phyloP scores from a whole-genome alignment of 2,329 filamentous ascomycete species.

The Trichoderma afroharzianum region DNA sequence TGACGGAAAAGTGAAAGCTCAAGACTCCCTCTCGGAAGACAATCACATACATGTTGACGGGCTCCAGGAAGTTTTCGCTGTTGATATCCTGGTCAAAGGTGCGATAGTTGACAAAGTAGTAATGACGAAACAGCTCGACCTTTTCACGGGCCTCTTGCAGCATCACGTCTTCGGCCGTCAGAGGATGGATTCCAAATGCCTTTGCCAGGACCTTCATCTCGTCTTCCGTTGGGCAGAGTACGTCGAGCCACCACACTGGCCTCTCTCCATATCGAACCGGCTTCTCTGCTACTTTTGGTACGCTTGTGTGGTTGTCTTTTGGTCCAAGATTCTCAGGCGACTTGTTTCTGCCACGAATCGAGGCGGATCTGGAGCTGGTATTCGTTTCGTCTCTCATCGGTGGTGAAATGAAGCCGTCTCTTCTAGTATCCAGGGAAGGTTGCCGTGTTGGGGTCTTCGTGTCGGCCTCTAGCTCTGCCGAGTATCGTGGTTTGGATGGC shows the following conservation, averaged over 20 bases:
- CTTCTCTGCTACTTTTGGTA: slow-evolving; percentile 34
- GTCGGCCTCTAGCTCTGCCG: slow-evolving; percentile 33
- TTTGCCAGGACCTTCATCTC: slow-evolving; percentile 95
- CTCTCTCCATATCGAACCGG: slow-evolving; percentile 68
- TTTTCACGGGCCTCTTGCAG: slow-evolving; percentile 97
- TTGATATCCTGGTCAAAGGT: slow-evolving; percentile 93
- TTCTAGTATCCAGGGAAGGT: slow-evolving; percentile 38
- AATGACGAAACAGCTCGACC: slow-evolving; percentile 93
- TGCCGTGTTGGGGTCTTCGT: slow-evolving; percentile 46
- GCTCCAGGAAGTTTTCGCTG: slow-evolving; percentile 87
- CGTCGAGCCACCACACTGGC: slow-evolving; percentile 95
- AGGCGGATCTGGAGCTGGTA: slow-evolving; percentile 28
- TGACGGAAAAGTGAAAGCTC: slow-evolving; percentile 96
- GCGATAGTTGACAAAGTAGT: slow-evolving; percentile 98
- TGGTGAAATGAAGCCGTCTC: slow-evolving; percentile 30
- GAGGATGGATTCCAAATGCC: slow-evolving; percentile 89
- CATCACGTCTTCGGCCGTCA: slow-evolving; percentile 95
- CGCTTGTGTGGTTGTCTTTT: slow-evolving; percentile 21
- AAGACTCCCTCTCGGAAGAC: slow-evolving; percentile 95
- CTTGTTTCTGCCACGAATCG: slow-evolving; percentile 42
- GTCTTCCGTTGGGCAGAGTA: slow-evolving; percentile 82
- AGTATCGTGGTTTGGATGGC: slow-evolving; percentile 25
- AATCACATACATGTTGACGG: slow-evolving; percentile 95
- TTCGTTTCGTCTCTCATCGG: slow-evolving; percentile 24
- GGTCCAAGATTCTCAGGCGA: slow-evolving; percentile 31